Evolutionary conservation across 805 yeast genomes (phyloP), one percentile per base, ranked within the genome.

Genomic region (Scheffersomyces stipitis): DNA sequence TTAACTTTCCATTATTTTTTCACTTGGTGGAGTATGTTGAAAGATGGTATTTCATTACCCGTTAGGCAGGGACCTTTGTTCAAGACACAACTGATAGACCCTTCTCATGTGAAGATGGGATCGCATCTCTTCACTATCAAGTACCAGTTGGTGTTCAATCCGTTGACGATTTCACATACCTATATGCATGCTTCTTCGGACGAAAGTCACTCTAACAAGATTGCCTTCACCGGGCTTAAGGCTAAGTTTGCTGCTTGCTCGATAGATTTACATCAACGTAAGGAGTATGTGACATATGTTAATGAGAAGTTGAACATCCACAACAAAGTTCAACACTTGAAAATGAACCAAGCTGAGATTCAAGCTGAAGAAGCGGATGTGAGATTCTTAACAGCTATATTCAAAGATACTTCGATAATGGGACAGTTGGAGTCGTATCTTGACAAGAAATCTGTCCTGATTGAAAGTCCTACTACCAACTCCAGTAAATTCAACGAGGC

Each of bases 311-410:
- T 69, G 42, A 54, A 59, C 9, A 64, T 65, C 22, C 54, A 53
- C 22, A 64, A 61, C 37, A 54, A 62, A 38, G 56, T 64, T 2
- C 63, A 76, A 58, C 76, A 75, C 38, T 71, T 86, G 60, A 76
- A 74, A 44, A 70, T 83, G 69, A 75, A 81, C 42, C 62, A 72
- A 31, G 91, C 86, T 4, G 88, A 84, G 52, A 72, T 88, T 16
- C 86, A 83, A 47, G 75, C 85, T 39, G 68, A 73, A 10, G 74
- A 74, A 14, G 81, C 87, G 4, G 96, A 88, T 54, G 57, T 87
- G 9, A 62, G 96, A 33, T 71, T 83, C 4, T 48, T 88, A 2
- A 70, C 76, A 18, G 88, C 91, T 0, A 60, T 69, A 4, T 83
- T 86, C 58, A 71, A 75, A 31, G 87, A 83, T 39, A 59, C 67